Conservation (phyloP, 345 rosid genomes). For the Draba incana region DNA sequence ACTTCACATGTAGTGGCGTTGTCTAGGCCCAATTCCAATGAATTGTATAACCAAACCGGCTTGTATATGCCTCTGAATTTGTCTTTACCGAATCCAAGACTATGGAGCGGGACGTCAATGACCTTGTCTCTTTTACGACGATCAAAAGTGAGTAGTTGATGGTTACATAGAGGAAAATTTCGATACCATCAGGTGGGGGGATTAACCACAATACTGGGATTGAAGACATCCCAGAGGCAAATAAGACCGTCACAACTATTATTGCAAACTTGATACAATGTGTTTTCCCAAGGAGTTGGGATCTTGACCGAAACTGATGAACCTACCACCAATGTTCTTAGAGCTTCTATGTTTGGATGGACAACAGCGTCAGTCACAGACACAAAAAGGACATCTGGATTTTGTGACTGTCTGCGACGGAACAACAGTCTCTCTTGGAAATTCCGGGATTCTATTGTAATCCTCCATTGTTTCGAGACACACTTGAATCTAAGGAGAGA, state of each 20-base stretch:
- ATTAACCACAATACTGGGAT: no score
- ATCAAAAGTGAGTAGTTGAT: not conserved
- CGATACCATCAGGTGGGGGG: no score
- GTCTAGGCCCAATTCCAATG: not conserved
- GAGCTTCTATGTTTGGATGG: not conserved
- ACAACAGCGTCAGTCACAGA: not conserved
- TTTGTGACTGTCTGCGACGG: not conserved
- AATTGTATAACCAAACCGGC: not conserved
- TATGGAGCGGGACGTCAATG: no score
- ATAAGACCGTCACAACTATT: no score
- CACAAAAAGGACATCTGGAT: not conserved
- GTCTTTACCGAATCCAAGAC: not conserved
- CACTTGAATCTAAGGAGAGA: no score
- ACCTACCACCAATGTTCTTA: not conserved
- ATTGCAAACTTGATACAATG: no score
- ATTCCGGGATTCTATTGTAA: no score
- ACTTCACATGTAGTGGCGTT: slow-evolving; percentile 1
- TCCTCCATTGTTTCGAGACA: no score
- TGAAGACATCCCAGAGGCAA: no score
- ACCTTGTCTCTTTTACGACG: no score
- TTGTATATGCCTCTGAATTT: not conserved
- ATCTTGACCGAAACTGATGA: not conserved
- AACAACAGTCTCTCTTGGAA: not conserved
- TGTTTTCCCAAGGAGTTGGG: no score
- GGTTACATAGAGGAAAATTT: no score